Conservation (phyloP, 306 rosid species). For the Abrus pulchellus region DNA sequence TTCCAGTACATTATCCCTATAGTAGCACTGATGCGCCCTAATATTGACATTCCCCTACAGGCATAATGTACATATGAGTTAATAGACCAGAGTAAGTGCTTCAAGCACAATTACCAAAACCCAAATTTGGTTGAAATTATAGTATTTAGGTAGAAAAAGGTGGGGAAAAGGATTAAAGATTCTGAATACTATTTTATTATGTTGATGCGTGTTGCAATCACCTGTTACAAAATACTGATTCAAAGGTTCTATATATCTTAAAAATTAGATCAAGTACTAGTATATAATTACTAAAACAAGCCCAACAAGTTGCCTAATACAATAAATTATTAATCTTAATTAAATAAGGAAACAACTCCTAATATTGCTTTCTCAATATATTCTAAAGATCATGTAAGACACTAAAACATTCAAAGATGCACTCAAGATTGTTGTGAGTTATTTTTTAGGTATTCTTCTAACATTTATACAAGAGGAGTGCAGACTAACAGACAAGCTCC, state of each 20-base stretch:
- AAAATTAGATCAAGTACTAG: conserved; percentile 23
- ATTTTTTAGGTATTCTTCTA: not conserved
- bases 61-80: not conserved
- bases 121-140: not conserved
- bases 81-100: conserved; percentile 7
- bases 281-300: conserved; percentile 15
- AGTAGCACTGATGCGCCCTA: conserved; percentile 19
- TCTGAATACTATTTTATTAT: not conserved
- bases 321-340: conserved; percentile 5
- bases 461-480: conserved; percentile 16
- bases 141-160: conserved; percentile 7
- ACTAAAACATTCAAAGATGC: not conserved
- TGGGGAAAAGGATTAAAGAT: not conserved
- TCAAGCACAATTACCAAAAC: conserved; percentile 19
- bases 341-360: conserved; percentile 1
- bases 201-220: not conserved
- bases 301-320: not conserved
- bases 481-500: conserved; percentile 35
- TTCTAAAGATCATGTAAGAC: not conserved
- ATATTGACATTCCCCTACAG: not conserved
- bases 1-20: conserved; percentile 17
- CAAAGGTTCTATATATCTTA: conserved; percentile 1
- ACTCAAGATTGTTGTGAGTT: conserved; percentile 12
- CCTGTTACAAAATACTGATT: conserved; percentile 7
- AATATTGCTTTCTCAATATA: not conserved